Evolutionary conservation across 2,329 filamentous ascomycete genomes (phyloP), one percentile per base, ranked within the genome.

Genomic region (Colletotrichum sansevieriae): DNA sequence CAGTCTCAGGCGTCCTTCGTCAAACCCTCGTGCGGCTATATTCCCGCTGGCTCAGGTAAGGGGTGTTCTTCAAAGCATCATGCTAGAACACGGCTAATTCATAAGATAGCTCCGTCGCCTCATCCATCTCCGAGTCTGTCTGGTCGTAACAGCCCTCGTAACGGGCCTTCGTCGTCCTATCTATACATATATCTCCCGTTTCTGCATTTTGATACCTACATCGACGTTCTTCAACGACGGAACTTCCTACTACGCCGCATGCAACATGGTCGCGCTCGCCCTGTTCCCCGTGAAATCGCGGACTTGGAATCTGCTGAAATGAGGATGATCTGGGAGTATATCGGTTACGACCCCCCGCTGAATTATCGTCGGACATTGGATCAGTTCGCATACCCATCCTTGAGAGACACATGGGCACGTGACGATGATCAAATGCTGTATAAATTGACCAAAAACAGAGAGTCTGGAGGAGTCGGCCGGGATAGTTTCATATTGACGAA

Each of bases 361-460:
- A 90, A 91, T 73, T 85, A 86, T 41, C 84, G 89, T 1, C 82
- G 89, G 6, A 90, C 89, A 0, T 74, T 91, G 5, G 89, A 91
- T 66, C 88, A 91, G 71, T 91, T 85, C 63, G 88, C 87, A 0
- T 90, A 91, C 62, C 88, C 88, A 0, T 88, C 87, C 2, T 78
- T 91, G 0, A 80, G 84, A 10, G 88, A 90, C 39, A 91, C 89
- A 0, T 78, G 87, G 47, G 85, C 87, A 0, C 80, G 89, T 18
- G 89, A 91, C 47, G 87, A 89, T 49, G 89, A 91, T 47, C 89
- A 91, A 74, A 90, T 91, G 86, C 77, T 91, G 7, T 91, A 90
- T 76, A 91, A 91, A 72, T 78, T 90, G 2, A 89, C 87, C 2
- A 89, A 88, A 71, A 79, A 85, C 63, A 77, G 83, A 2, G 65